Conservation (phyloP, 805 yeast species). For the Wickerhamiella galacta region DNA sequence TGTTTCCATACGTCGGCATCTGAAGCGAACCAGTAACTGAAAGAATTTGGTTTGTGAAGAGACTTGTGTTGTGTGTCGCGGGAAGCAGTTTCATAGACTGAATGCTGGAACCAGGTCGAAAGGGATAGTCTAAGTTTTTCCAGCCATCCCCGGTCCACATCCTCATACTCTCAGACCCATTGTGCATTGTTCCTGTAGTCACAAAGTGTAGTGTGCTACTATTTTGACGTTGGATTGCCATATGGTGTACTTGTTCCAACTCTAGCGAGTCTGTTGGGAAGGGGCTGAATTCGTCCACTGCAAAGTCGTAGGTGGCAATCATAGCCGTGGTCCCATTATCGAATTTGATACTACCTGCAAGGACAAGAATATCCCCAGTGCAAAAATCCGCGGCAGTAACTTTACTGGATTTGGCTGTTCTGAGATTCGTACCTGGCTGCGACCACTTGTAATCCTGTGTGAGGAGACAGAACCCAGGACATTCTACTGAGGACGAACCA, state of each 20-base stretch:
- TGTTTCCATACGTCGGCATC: conserved; percentile 35
- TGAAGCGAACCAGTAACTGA: conserved; percentile 42
- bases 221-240: too few relatives aligned
- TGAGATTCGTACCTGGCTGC: conserved; percentile 36
- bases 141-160: too few relatives aligned
- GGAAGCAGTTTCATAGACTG: too few relatives aligned
- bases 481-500: conserved; percentile 58
- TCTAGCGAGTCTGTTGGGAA: too few relatives aligned
- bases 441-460: conserved; percentile 26
- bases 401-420: conserved; percentile 30
- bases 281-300: conserved; percentile 17
- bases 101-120: too few relatives aligned
- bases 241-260: conserved; percentile 17
- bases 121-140: too few relatives aligned
- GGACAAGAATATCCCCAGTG: conserved; percentile 24
- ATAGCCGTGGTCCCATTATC: conserved; percentile 24
- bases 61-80: too few relatives aligned
- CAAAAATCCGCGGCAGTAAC: conserved; percentile 38
- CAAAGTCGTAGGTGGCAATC: conserved; percentile 41
- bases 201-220: too few relatives aligned
- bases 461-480: conserved; percentile 54
- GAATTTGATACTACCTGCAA: conserved; percentile 33
- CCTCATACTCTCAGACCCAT: too few relatives aligned
- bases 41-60: conserved; percentile 32
- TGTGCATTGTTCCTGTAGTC: too few relatives aligned